Base-by-base conservation (phyloP, 495 filamentous ascomycete genomes). In the Apodospora peruviana region DNA sequence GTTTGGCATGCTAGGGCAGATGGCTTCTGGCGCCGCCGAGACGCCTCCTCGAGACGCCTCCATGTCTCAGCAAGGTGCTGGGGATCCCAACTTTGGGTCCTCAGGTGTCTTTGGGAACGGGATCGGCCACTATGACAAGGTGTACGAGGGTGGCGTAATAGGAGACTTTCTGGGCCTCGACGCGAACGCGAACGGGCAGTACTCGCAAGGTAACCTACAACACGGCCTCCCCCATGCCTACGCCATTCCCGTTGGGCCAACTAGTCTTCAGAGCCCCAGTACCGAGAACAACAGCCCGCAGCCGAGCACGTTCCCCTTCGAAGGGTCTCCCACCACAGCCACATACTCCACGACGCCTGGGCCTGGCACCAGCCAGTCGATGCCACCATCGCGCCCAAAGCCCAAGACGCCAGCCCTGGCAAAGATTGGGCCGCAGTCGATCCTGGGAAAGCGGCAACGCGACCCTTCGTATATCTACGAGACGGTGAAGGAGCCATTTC, bases 1-100 rank as follows among this genome's bases (percentile, higher is more conserved):
- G 63, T 95, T 96, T 59, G 83, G 88, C 18, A 95, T 95, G 81
- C 81, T 98, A 4, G 87, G 88, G 17, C 90, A 96, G 59, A 91
- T 98, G 86, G 87, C 88, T 23, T 88, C 84, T 16, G 88, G 87
- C 1, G 88, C 87, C 2, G 86, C 81, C 17, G 88, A 91, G 45
- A 88, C 87, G 2, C 83, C 83, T 5, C 81, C 85, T 12, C 82
- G 73, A 51, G 89, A 95, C 46, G 63, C 64, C 27, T 57, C 64
- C 16, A 61, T 75, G 47, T 60, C 65, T 16, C 65, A 60, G 21
- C 55, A 56, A 21, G 69, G 56, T n/a, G 56, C 61, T 35, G 60
- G 60, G 4, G 72, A 69, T 36, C 64, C 70, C 18, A 60, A 58
- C 41, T 76, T 68, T 54, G 67, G 67, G 23, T 63, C 64, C 24